Evolutionary conservation across 1,284 basidiomycete genomes (phyloP), one percentile per base, ranked within the genome.

Genomic region (Ustilago lituana): DNA sequence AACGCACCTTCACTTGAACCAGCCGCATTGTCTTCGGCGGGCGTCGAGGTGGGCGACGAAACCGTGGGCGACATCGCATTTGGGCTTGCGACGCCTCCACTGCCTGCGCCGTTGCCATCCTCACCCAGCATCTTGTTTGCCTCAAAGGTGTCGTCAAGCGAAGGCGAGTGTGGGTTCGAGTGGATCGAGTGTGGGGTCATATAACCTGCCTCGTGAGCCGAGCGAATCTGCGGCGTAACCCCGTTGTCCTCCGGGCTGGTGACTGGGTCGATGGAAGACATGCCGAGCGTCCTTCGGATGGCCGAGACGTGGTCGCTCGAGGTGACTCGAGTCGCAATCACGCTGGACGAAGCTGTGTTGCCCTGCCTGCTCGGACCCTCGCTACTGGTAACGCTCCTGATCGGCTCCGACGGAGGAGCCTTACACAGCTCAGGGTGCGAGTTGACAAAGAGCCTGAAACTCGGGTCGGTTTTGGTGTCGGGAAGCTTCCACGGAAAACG

Each of bases 401-500:
- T 31, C 2, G 50, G 38, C 35, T 71, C 67, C n/a, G 65, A 37
- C 12, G 51, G 38, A 26, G 61, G 55, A 8, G 60, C 43, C 44
- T 67, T 61, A 63, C 88, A 89, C 43, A 94, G 85, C 81, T 96
- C 93, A 9, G 93, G 93, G 81, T 96, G 93, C 23, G 94, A 91
- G 73, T 90, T 87, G 72, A 98, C 90, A 80, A 96, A 99, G 8
- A 93, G 89, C 63, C 90, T 87, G 86, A 93, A 98, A 80, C 89
- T 91, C 50, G 91, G 88, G 80, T 98, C 96, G 27, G 89, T 89
- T 87, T 96, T 96, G 77, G 89, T 86, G 83, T 99, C 95, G 20
- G 95, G 94, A 59, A 98, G 90, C 84, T 94, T 98, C 96, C 96
- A 99, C 2, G 96, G 96, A 86, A 99, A 99, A 46, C 96, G 88